Percentiles rank a stretch among this genome's conserved stretches.
Conservation (phyloP, 73 alveolate genomes). For the Tetrahymena elliotti region DNA sequence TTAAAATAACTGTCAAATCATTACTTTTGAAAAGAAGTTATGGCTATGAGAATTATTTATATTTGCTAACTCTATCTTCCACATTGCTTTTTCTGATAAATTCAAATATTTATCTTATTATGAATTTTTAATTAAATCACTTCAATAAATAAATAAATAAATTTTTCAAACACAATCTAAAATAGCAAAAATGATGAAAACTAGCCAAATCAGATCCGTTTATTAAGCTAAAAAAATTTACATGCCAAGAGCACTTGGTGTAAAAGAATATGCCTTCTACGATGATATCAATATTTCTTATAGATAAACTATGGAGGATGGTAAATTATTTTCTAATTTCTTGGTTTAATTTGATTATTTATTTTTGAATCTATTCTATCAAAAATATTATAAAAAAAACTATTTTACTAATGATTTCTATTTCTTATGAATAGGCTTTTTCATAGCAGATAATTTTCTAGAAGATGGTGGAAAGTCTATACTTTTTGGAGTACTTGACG, state of each 20-base stretch:
- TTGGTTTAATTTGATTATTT: not conserved
- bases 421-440: conserved; percentile 4
- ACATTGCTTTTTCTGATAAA: not conserved
- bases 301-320: conserved; percentile 37
- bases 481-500: conserved; percentile 37
- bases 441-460: conserved; percentile 24
- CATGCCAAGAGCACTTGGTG: conserved; percentile 43
- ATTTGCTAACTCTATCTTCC: not conserved
- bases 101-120: not conserved
- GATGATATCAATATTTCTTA: conserved; percentile 24
- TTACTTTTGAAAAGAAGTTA: too few species aligned
- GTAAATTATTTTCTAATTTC: not conserved
- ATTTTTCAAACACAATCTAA: not conserved
- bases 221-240: conserved; percentile 1
- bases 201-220: not conserved
- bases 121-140: not conserved
- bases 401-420: too few species aligned
- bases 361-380: too few species aligned
- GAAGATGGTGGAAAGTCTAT: conserved; percentile 40
- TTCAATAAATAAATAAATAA: not conserved
- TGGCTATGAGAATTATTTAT: not conserved
- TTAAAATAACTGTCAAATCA: not conserved
- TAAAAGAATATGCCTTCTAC: conserved; percentile 41
- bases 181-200: not conserved
- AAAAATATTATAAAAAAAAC: too few species aligned